A percentile compares a stretch with the other conserved stretches of the same genome.
These are phyloP conservation scores for Cyclanthera cordifolia DNA, from an alignment of 306 rosid genomes.

Conservation along the genomic window DNA sequence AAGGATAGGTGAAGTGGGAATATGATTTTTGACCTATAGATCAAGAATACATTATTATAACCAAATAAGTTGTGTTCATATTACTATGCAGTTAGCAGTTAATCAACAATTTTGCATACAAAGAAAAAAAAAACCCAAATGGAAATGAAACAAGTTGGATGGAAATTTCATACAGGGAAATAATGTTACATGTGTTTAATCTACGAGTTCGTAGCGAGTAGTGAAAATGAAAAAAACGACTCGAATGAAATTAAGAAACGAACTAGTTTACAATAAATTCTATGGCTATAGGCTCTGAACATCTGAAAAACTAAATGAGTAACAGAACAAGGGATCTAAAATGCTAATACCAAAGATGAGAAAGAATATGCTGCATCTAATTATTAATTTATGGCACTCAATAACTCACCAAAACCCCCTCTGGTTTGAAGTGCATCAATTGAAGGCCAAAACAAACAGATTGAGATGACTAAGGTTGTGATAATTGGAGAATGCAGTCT, in stretches of 20 bases:
- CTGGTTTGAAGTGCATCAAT: neutral
- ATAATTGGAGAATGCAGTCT: neutral
- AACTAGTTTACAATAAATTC: neutral
- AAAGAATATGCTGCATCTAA: too few species aligned
- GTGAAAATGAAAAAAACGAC: neutral
- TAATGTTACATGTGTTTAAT: neutral
- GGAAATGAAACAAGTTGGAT: too few species aligned
- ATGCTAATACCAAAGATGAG: too few species aligned
- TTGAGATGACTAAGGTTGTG: neutral
- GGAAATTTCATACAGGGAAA: neutral
- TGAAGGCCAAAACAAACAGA: neutral
- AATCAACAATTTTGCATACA: too few species aligned
- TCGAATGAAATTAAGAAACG: neutral
- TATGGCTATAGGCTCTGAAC: neutral
- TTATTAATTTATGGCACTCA: too few species aligned
- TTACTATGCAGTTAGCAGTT: too few species aligned
- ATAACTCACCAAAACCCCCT: neutral
- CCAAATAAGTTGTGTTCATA: too few species aligned
- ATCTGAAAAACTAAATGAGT: too few species aligned
- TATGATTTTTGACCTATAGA: too few species aligned
- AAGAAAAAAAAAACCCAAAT: neutral
- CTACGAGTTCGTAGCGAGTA: neutral
- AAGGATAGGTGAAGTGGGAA: too few species aligned
- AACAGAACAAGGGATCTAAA: too few species aligned
- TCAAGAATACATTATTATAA: too few species aligned